A percentile compares a stretch with the other conserved stretches of the same genome.
Evolutionary conservation across 495 filamentous ascomycete species (phyloP).

Genomic region (Hypomontagnella submonticulosa): DNA sequence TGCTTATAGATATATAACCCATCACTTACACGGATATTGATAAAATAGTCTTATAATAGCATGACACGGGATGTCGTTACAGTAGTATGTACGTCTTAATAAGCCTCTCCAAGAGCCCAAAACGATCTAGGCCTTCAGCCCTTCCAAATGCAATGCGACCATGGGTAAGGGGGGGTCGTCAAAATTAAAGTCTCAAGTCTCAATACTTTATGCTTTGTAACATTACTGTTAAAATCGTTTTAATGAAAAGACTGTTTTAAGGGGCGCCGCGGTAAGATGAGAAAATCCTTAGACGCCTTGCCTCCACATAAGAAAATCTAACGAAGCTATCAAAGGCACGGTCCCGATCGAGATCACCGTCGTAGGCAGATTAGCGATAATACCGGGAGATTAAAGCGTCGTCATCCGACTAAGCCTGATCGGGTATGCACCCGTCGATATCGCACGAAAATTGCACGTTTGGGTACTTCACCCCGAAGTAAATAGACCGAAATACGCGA

Average conservation of each 20-base stretch:
- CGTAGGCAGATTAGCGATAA: conserved; percentile 38
- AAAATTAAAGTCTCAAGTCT: conserved; percentile 33
- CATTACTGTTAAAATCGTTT: conserved; percentile 27
- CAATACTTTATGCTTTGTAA: conserved; percentile 5
- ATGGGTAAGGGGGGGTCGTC: conserved; percentile 31
- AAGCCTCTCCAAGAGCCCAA: conserved; percentile 27
- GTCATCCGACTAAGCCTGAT: conserved; percentile 36
- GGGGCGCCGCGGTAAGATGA: conserved; percentile 30
- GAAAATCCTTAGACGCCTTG: conserved; percentile 6
- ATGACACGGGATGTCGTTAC: conserved; percentile 6
- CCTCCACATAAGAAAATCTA: conserved; percentile 2
- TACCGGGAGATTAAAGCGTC: conserved; percentile 38
- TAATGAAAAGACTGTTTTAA: conserved; percentile 43
- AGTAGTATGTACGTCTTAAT: conserved; percentile 18
- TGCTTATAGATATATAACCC: conserved; percentile 7
- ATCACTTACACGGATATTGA: conserved; percentile 8
- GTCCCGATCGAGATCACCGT: conserved; percentile 38
- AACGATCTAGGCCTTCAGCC: conserved; percentile 38
- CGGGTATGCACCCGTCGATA: conserved; percentile 14
- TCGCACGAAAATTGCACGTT: not conserved
- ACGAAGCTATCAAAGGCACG: conserved; percentile 28
- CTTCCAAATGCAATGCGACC: conserved; percentile 44
- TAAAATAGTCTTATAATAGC: conserved; percentile 13
- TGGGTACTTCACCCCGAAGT: too few species aligned
- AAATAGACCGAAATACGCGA: not conserved